Evolutionary conservation across 2,329 filamentous ascomycete genomes (phyloP).

Genomic region (Nannizzia gypsea): DNA sequence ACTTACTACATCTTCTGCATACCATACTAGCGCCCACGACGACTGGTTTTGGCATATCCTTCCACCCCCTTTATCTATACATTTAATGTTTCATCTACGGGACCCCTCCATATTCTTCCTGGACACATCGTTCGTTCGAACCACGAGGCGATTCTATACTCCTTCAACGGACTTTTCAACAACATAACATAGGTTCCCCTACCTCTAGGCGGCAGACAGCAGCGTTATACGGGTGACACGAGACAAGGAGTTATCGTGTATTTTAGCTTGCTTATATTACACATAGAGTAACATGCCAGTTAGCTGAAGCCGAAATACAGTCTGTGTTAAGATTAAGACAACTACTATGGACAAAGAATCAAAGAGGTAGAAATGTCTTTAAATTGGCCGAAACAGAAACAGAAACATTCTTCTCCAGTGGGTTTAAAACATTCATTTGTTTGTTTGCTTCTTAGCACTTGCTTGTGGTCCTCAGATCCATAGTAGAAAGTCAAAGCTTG

Average conservation of each 20-base stretch:
- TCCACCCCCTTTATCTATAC: background rate
- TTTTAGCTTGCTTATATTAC: background rate
- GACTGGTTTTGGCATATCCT: background rate
- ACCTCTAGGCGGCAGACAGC: background rate
- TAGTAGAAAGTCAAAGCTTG: no score
- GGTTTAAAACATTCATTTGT: no score
- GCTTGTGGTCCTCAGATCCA: no score
- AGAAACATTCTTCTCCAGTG: no score
- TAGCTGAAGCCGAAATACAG: no score
- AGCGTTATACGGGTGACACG: background rate
- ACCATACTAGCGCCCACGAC: background rate
- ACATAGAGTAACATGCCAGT: background rate
- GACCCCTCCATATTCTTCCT: background rate
- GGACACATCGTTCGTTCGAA: background rate
- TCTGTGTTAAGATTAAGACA: no score
- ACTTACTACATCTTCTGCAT: background rate
- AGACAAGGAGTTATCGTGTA: background rate
- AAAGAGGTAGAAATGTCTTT: no score
- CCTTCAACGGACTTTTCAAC: constrained; percentile 9
- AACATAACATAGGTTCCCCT: constrained; percentile 4
- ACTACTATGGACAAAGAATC: no score
- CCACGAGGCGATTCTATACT: background rate
- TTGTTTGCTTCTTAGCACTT: no score
- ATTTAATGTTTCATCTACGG: background rate
- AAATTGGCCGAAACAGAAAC: no score